These are phyloP conservation scores for Fraxinus latifolia DNA, from an alignment of 305 asterid genomes.

Conservation along the genomic window DNA sequence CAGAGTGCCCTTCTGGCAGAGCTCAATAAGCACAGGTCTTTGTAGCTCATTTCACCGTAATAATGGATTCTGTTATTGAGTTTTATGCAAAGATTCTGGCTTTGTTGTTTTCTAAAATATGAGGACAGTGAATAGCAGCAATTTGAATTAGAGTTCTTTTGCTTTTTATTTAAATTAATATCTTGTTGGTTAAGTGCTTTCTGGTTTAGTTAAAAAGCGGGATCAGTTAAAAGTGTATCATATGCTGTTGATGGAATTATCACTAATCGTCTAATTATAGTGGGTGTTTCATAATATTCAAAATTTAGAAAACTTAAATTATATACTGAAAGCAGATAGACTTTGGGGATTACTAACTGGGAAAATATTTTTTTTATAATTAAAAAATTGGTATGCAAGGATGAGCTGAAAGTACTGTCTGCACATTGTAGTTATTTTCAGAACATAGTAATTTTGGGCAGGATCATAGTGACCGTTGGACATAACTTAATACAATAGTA, in stretches of 20 bases:
- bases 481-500: background rate
- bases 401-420: background rate
- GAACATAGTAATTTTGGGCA: background rate
- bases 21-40: conserved; percentile 83
- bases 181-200: conserved; percentile 3
- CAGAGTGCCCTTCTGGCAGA: conserved; percentile 76
- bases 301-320: background rate
- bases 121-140: background rate
- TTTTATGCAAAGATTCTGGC: background rate
- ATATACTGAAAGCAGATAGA: background rate
- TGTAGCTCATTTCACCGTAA: background rate
- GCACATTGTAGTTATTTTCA: background rate
- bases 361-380: background rate
- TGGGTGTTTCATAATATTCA: conserved; percentile 5
- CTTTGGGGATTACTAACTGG: background rate
- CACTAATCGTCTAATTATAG: background rate
- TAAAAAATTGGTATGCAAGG: background rate
- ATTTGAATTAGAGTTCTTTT: background rate
- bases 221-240: background rate
- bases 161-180: conserved; percentile 2
- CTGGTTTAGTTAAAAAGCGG: background rate
- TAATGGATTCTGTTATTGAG: background rate
- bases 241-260: background rate
- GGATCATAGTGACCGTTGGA: background rate
- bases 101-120: conserved; percentile 3